Evolutionary conservation across 176 grass and related monocot genomes (phyloP).

Genomic region (Leersia perrieri): DNA sequence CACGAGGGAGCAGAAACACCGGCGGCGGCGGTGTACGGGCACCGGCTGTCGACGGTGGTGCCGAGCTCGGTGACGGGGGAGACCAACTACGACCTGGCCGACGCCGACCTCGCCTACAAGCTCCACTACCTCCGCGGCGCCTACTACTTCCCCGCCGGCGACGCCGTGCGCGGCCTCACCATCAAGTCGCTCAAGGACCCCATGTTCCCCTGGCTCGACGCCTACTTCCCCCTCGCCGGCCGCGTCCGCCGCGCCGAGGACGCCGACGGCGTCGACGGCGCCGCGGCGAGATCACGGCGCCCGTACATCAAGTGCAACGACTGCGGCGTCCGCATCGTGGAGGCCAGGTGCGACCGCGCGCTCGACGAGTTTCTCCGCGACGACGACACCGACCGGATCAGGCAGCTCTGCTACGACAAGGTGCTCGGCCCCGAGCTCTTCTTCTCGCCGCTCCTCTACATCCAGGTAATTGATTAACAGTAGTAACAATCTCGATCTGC

Average conservation of each 20-base stretch:
- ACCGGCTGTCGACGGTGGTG: constrained; percentile 81
- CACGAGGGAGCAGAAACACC: neutral
- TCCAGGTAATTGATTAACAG: no score
- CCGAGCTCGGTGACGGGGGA: constrained; percentile 75
- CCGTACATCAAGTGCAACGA: constrained; percentile 91
- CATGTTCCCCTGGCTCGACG: constrained; percentile 81
- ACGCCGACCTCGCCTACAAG: constrained; percentile 63
- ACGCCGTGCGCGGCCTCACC: constrained; percentile 18
- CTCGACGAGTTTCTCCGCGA: constrained; percentile 63
- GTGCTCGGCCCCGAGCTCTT: constrained; percentile 83
- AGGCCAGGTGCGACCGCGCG: constrained; percentile 52
- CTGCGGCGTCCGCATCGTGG: constrained; percentile 86
- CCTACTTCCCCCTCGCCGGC: constrained; percentile 55
- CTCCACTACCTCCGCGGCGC: constrained; percentile 76
- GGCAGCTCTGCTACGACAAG: constrained; percentile 62
- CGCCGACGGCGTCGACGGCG: neutral
- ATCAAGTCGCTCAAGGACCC: constrained; percentile 65
- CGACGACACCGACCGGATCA: constrained; percentile 26
- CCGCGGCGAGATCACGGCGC: constrained; percentile 1
- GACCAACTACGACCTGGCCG: constrained; percentile 46
- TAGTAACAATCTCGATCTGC: neutral
- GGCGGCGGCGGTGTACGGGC: constrained; percentile 44
- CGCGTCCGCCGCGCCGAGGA: constrained; percentile 51
- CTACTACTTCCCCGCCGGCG: constrained; percentile 66
- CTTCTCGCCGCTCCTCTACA: constrained; percentile 79